Evolutionary conservation across 2,329 filamentous ascomycete genomes (phyloP), one percentile per base, ranked within the genome.

Genomic region (Ophiocordyceps camponoti-leonardi): DNA sequence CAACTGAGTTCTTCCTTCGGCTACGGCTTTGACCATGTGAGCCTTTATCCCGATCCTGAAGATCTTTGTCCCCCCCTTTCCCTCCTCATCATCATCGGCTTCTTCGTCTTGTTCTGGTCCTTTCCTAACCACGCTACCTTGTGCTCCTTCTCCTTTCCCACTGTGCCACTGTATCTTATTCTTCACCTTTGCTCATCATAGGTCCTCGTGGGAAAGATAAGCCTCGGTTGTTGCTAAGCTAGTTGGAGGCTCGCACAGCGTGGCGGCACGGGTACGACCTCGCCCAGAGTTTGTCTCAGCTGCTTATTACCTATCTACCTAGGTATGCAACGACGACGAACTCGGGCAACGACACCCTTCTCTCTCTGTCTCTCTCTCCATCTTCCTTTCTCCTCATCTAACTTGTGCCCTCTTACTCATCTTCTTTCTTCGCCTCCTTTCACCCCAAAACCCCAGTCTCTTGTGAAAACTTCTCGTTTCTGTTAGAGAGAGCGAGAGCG

Each of bases 201-300:
- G 5, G 6, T 12, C 30, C 30, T 13, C 30, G 30, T 6, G 5
- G 30, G 13, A 6, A 31, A 11, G 11, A 8, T 5, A 26, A 26
- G 23, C 23, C 23, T 26, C 23, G 23, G 23, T 26, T 31, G 30
- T 3, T 31, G 30, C 30, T 31, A 3, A 31, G 11, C 5, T 19
- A 16, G 18, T 30, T 30, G 46, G 46, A 39, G 31, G 35, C 41
- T 20, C 22, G 44, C 40, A 42, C 20, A n/a, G 11, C 26, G 41
- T 5, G 30, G 33, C n/a, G n/a, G 18, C 30, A 40, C 30, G 28
- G 42, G 44, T 48, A 23, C 41, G 22, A 48, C 46, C 26, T 18
- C 41, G 22, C 30, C 35, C 41, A 23, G 18, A 22, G 8, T 16
- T 3, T 47, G 46, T 48, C 46, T 45, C 44, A 42, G 37, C 20